Evolutionary conservation across 2,329 filamentous ascomycete genomes (phyloP), one percentile per base, ranked within the genome.

Genomic region (Trichoderma sp.): DNA sequence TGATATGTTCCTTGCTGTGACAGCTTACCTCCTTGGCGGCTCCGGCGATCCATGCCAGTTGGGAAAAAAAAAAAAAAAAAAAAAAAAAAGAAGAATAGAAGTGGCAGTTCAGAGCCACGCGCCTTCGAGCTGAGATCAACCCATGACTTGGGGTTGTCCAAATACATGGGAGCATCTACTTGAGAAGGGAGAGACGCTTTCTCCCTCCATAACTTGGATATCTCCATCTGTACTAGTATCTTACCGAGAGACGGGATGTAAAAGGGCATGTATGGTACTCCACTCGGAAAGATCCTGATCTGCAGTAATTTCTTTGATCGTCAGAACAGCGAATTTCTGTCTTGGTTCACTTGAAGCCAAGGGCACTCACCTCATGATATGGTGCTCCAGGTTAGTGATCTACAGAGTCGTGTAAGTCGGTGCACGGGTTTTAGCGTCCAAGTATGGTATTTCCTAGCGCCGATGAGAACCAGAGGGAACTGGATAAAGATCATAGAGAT

Each of bases 21-120:
- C 66, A 32, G 15, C 11, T 47, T 34, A 18, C 30, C 32, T 62
- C 57, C 39, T 43, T 34, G 7, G 39, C 39, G 21, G 34, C 14
- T 26, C 67, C 18, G 67, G 53, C 67, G 74, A 75, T 74, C 73
- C 73, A 74, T 74, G 72, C 74, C 73, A 66, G 58, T 53, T 32
- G 11, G 15, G 34, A 36, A 15, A 36, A n/a, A 18, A 26, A 51
- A 43, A 43, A 15, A 63, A 26, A 51, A 43, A 43, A 15, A 63
- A 36, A 15, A 36, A n/a, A 18, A 26, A 51, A 43, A 43, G 15
- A 63, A 63, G 18, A 51, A n/a, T 15, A 15, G 39, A 32, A 61
- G 43, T 34, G 26, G 53, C 53, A 11, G 21, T 28, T 32, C 9
- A 24, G 26, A 47, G 32, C 26, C 34, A 36, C 7, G 30, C 39